phyloP scores from a whole-genome alignment of 1,284 basidiomycete genomes.

The Cryptococcus deneoformans region DNA sequence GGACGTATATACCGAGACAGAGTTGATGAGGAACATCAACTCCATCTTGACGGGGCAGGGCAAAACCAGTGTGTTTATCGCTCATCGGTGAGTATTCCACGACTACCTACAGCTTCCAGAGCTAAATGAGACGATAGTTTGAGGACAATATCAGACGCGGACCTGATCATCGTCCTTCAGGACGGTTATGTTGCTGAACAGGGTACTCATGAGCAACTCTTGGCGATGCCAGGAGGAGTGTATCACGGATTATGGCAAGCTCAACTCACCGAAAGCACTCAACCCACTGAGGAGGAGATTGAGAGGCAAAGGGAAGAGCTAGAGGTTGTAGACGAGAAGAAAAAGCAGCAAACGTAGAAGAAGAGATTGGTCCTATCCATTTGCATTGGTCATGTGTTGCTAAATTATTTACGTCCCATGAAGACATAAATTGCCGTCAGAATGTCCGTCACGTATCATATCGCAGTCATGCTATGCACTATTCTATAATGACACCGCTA shows the following conservation, averaged over 20 bases:
- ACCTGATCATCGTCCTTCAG: conserved; percentile 84
- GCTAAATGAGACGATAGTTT: conserved; percentile 54
- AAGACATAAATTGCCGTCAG: background rate
- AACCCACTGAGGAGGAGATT: conserved; percentile 20
- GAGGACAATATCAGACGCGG: conserved; percentile 72
- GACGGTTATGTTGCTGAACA: conserved; percentile 83
- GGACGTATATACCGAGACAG: conserved; percentile 90
- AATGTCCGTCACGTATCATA: background rate
- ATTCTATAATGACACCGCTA: background rate
- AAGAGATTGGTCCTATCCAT: too few relatives aligned
- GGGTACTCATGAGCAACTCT: conserved; percentile 84
- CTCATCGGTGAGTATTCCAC: conserved; percentile 57
- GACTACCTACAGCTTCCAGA: background rate
- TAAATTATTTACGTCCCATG: background rate
- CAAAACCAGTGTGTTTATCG: conserved; percentile 93
- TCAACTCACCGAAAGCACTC: conserved; percentile 55
- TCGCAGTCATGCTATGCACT: background rate
- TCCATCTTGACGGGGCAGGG: conserved; percentile 67
- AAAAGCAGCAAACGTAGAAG: background rate
- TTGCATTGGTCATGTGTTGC: too few relatives aligned
- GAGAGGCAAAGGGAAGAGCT: conserved; percentile 8
- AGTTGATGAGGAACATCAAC: conserved; percentile 94
- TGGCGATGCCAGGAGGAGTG: conserved; percentile 63
- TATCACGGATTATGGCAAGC: conserved; percentile 86
- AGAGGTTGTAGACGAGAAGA: conserved; percentile 3